These are phyloP conservation scores for Carallia pectinifolia DNA, from an alignment of 345 rosid species.

Conservation along the genomic window DNA sequence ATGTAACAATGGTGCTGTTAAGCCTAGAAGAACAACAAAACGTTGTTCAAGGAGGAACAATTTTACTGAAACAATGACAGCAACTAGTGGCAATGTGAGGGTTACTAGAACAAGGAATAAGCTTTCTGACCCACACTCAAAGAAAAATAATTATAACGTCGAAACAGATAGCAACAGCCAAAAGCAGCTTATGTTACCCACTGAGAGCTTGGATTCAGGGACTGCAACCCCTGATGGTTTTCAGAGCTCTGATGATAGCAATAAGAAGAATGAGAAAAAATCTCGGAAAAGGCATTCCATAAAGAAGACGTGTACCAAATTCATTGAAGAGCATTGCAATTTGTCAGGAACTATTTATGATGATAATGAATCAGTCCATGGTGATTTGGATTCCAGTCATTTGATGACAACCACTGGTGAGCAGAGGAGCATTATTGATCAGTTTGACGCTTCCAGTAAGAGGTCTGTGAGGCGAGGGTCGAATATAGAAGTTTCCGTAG, in stretches of 20 bases:
- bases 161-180: conserved; percentile 11
- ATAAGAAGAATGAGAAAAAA: background rate
- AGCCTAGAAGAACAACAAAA: conserved; percentile 7
- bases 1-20: conserved; percentile 1
- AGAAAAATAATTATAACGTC: background rate
- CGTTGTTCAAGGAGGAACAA: conserved; percentile 7
- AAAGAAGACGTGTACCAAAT: background rate
- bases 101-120: conserved; percentile 14
- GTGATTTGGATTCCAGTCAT: conserved; percentile 15
- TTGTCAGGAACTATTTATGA: conserved; percentile 7
- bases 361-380: conserved; percentile 15
- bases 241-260: background rate
- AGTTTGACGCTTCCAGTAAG: conserved; percentile 7
- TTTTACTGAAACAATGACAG: conserved; percentile 1
- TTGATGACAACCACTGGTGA: background rate
- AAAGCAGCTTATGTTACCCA: conserved; percentile 2
- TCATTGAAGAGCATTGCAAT: background rate
- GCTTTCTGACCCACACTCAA: background rate
- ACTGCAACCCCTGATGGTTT: conserved; percentile 3
- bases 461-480: background rate
- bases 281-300: conserved; percentile 1
- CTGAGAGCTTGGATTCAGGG: conserved; percentile 3
- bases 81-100: background rate
- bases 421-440: background rate
- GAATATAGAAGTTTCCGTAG: conserved; percentile 4